phyloP scores from a whole-genome alignment of 2,329 filamentous ascomycete species.

The Hirsutella minnesotensis region DNA sequence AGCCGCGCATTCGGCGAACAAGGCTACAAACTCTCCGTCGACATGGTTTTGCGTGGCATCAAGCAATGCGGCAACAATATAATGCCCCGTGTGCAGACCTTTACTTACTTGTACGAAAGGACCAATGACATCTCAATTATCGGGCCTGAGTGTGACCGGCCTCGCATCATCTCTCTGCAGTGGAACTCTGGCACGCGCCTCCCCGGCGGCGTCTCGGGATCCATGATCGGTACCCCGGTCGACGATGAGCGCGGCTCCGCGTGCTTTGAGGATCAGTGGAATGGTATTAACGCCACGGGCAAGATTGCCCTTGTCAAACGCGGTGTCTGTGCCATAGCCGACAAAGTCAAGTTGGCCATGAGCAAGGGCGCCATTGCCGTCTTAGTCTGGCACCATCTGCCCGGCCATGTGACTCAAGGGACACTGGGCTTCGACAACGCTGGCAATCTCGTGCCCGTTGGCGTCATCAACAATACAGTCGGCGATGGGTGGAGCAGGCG shows the following conservation, averaged over 20 bases:
- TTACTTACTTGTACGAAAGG: slow-evolving; percentile 32
- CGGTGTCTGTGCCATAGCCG: slow-evolving; percentile 26
- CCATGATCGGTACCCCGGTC: slow-evolving; percentile 21
- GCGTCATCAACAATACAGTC: slow-evolving; percentile 17
- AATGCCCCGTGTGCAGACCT: slow-evolving; percentile 23
- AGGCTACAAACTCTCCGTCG: slow-evolving; percentile 44
- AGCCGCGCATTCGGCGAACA: slow-evolving; percentile 34
- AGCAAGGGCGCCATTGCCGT: slow-evolving; percentile 28
- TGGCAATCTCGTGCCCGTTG: slow-evolving; percentile 20
- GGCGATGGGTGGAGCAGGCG: slow-evolving; percentile 18
- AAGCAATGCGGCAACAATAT: slow-evolving; percentile 22
- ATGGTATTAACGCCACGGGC: slow-evolving; percentile 25
- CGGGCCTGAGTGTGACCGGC: slow-evolving; percentile 31
- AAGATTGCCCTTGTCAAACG: slow-evolving; percentile 33
- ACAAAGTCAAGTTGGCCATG: slow-evolving; percentile 30
- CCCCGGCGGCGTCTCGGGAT: slow-evolving; percentile 19
- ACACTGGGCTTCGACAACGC: slow-evolving; percentile 29
- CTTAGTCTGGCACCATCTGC: slow-evolving; percentile 49
- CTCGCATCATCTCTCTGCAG: slow-evolving; percentile 29
- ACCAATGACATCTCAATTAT: slow-evolving; percentile 29
- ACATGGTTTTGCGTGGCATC: slow-evolving; percentile 39
- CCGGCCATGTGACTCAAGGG: slow-evolving; percentile 36
- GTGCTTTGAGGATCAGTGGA: slow-evolving; percentile 30
- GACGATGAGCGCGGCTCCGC: slow-evolving; percentile 23
- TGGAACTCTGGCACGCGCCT: slow-evolving; percentile 33